A percentile compares a stretch with the other conserved stretches of the same genome.
These are phyloP conservation scores for Eucalyptus shirleyi DNA, from an alignment of 345 rosid species.

Conservation along the genomic window DNA sequence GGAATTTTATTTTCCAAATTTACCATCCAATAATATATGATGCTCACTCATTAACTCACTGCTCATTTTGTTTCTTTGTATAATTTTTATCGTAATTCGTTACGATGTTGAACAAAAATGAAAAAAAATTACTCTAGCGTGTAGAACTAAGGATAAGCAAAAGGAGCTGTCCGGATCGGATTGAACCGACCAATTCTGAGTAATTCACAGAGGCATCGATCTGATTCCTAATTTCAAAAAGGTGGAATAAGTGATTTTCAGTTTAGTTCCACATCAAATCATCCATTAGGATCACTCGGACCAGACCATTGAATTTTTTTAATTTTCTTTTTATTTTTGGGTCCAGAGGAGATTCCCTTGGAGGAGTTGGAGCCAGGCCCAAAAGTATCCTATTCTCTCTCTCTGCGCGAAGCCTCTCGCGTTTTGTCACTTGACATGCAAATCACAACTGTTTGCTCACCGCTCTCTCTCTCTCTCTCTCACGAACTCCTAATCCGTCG, in stretches of 20 bases:
- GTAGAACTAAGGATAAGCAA: accelerated
- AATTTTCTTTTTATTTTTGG: too few relatives aligned
- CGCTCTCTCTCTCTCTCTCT: neutral
- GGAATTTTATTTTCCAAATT: neutral
- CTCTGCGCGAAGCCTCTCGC: neutral
- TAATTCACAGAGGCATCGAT: accelerated
- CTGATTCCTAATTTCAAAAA: too few relatives aligned
- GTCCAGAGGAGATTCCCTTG: too few relatives aligned
- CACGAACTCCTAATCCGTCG: too few relatives aligned
- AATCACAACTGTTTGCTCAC: neutral
- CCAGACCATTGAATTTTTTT: too few relatives aligned
- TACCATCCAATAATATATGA: neutral
- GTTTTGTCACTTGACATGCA: neutral
- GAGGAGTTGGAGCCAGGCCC: too few relatives aligned
- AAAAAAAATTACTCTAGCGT: too few relatives aligned
- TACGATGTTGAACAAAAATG: too few relatives aligned
- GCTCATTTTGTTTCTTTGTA: neutral
- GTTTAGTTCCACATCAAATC: too few relatives aligned
- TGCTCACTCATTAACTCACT: neutral
- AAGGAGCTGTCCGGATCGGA: accelerated
- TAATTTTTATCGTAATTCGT: neutral
- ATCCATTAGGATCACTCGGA: too few relatives aligned
- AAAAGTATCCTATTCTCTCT: neutral
- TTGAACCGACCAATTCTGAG: accelerated
- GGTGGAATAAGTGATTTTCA: too few relatives aligned